Evolutionary conservation across 176 grass and related monocot species (phyloP), one percentile per base, ranked within the genome.

Genomic region (Raddia guianensis): DNA sequence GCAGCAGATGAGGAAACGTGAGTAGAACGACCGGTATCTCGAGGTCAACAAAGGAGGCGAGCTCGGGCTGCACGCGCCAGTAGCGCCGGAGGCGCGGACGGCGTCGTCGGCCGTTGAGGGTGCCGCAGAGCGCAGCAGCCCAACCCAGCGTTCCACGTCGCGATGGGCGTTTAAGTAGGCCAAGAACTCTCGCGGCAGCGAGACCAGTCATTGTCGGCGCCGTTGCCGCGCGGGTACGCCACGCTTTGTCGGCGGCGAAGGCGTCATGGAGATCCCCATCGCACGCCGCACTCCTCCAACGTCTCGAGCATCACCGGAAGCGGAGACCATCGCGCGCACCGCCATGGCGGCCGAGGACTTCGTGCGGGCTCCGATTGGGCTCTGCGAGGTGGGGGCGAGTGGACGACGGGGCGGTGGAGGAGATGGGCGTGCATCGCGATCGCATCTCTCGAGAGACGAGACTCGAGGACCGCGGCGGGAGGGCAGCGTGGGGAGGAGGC

Each of bases 61-160:
- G 70, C 86, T 99, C 96, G 33, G 96, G 90, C n/a, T n/a, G 56
- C 90, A 95, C 37, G 69, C 79, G 6, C 80, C 77, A 3, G 85
- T n/a, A 68, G 10, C 70, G 80, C 74, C 88, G 75, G 90, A 91
- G 75, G 37, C 93, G n/a, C 71, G 79, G n/a, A 85, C 65, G 47
- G 90, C 72, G 12, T 87, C 81, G 48, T 90, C 78, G 71, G 19
- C 93, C 89, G 73, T 95, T 93, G 82, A 93, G 86, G 56, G 73
- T 82, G 73, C 93, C 80, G 76, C 96, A 99, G 63, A 99, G 88
- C 35, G 82, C 81, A n/a, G 90, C 96, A 99, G 74, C 52, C 92
- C 96, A 99, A 21, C 90, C 92, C 93, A 99, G 42, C 87, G 90
- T 68, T 95, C 96, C 60, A 95, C 70, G 73, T 99, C 96, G 81